These are phyloP conservation scores for Daldinia childiae DNA, from an alignment of 495 filamentous ascomycete species.

Conservation along the genomic window DNA sequence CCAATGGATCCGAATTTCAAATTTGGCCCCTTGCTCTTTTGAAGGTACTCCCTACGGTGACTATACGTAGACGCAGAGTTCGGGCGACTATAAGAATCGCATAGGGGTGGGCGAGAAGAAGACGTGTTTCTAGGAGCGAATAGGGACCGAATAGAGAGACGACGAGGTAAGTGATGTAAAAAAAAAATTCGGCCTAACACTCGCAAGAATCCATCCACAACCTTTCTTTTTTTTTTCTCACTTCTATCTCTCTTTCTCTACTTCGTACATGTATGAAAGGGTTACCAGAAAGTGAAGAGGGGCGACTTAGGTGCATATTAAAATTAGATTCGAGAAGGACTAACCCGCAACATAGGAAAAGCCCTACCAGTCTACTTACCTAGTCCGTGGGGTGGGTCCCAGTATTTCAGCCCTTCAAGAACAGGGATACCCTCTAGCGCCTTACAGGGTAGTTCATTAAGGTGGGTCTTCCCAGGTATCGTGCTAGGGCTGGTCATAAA, in stretches of 20 bases:
- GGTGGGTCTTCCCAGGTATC: conserved; percentile 13
- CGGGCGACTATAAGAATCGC: conserved; percentile 2
- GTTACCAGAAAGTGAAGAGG: conserved; percentile 32
- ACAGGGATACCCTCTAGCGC: conserved; percentile 21
- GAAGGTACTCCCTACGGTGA: conserved; percentile 4
- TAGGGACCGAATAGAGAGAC: conserved; percentile 5
- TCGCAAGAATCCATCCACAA: conserved; percentile 40
- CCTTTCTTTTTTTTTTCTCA: conserved; percentile 12
- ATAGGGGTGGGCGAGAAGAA: conserved; percentile 11
- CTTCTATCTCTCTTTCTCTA: not conserved
- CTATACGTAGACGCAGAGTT: not conserved
- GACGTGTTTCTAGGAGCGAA: not conserved
- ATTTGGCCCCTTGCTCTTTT: conserved; percentile 14
- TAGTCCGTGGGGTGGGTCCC: conserved; percentile 20
- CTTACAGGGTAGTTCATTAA: conserved; percentile 9
- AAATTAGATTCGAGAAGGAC: conserved; percentile 42
- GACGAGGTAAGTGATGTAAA: conserved; percentile 21
- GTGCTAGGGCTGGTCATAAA: conserved; percentile 11
- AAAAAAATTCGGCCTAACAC: conserved; percentile 28
- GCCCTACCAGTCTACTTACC: conserved; percentile 31
- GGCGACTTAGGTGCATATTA: conserved; percentile 45
- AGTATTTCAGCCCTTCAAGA: conserved; percentile 27
- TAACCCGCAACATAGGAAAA: conserved; percentile 36
- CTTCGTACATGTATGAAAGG: conserved; percentile 17
- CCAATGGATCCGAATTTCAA: conserved; percentile 27